A percentile compares a stretch with the other conserved stretches of the same genome.
phyloP scores from a whole-genome alignment of 73 alveolate species.

The Uronychia setigera region DNA sequence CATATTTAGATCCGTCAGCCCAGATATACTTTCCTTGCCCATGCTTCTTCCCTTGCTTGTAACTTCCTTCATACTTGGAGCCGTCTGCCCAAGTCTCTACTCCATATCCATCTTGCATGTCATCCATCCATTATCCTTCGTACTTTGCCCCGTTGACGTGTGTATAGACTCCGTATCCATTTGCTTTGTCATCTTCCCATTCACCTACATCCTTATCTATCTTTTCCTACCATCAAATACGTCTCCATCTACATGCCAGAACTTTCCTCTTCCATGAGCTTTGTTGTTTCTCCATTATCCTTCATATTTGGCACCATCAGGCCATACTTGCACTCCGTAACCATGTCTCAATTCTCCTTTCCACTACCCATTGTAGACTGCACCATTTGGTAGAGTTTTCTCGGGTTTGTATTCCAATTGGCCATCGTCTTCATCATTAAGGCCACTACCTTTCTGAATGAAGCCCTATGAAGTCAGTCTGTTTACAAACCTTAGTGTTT shows the following conservation, averaged over 20 bases:
- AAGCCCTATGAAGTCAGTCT: too few relatives aligned
- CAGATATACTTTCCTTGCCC: slow-evolving; percentile 53
- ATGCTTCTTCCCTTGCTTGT: slow-evolving; percentile 71
- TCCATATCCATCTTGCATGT: slow-evolving; percentile 84
- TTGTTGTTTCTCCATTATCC: slow-evolving; percentile 78
- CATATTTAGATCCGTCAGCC: slow-evolving; percentile 51
- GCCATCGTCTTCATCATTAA: too few relatives aligned
- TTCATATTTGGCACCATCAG: slow-evolving; percentile 79
- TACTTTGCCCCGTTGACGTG: slow-evolving; percentile 70
- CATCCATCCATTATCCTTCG: slow-evolving; percentile 84
- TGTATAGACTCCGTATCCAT: slow-evolving; percentile 82
- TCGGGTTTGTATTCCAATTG: slow-evolving; percentile 1
- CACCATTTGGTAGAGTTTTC: slow-evolving; percentile 13
- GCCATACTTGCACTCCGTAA: slow-evolving; percentile 69
- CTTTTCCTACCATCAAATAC: too few relatives aligned
- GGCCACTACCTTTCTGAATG: too few relatives aligned
- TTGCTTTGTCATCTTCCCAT: slow-evolving; percentile 86
- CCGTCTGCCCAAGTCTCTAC: slow-evolving; percentile 83
- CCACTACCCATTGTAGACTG: slow-evolving; percentile 36
- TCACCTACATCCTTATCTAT: slow-evolving; percentile 72
- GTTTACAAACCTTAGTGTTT: too few relatives aligned
- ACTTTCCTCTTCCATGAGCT: slow-evolving; percentile 82
- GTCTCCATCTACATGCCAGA: slow-evolving; percentile 75
- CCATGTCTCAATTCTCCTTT: slow-evolving; percentile 67
- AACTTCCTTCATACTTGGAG: slow-evolving; percentile 79